These are phyloP conservation scores for Rugosomyces carneus DNA, from an alignment of 1,284 basidiomycete genomes.

Conservation along the genomic window DNA sequence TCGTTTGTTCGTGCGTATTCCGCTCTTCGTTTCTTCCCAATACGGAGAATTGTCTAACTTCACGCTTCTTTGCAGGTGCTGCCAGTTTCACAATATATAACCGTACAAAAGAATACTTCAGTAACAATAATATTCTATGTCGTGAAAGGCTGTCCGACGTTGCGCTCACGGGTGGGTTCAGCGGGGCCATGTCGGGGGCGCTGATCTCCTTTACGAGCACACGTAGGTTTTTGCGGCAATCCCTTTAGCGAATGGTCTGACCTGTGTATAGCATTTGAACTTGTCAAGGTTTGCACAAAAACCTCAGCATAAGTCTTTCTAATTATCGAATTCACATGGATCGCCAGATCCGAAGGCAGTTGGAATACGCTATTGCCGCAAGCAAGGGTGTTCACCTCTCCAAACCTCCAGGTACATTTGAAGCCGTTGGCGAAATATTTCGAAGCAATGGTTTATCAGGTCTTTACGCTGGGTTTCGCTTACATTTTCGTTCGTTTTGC, in stretches of 20 bases:
- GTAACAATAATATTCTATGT: constrained; percentile 52
- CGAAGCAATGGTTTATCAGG: constrained; percentile 61
- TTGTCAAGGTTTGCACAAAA: constrained; percentile 74
- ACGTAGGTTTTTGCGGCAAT: constrained; percentile 47
- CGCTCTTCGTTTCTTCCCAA: constrained; percentile 4
- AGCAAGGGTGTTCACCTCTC: constrained; percentile 61
- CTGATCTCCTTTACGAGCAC: constrained; percentile 80
- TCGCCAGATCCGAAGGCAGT: constrained; percentile 75
- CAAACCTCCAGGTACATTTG: constrained; percentile 68
- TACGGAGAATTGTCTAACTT: constrained; percentile 1
- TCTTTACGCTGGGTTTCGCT: constrained; percentile 77
- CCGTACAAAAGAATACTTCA: constrained; percentile 78
- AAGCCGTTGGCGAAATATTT: constrained; percentile 70
- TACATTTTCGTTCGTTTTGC: constrained; percentile 63
- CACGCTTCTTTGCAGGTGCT: constrained; percentile 44
- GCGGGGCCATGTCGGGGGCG: constrained; percentile 78
- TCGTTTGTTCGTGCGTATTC: constrained; percentile 84
- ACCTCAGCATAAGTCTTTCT: neutral
- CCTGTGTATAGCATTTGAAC: constrained; percentile 71
- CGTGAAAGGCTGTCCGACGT: constrained; percentile 61
- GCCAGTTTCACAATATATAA: constrained; percentile 94
- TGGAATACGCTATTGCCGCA: constrained; percentile 90
- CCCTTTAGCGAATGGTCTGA: constrained; percentile 11
- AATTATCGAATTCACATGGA: neutral
- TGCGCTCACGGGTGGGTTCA: constrained; percentile 68